A percentile compares a stretch with the other conserved stretches of the same genome.
phyloP scores from a whole-genome alignment of 169 alveolate species.

The Besnoitia besnoiti region DNA sequence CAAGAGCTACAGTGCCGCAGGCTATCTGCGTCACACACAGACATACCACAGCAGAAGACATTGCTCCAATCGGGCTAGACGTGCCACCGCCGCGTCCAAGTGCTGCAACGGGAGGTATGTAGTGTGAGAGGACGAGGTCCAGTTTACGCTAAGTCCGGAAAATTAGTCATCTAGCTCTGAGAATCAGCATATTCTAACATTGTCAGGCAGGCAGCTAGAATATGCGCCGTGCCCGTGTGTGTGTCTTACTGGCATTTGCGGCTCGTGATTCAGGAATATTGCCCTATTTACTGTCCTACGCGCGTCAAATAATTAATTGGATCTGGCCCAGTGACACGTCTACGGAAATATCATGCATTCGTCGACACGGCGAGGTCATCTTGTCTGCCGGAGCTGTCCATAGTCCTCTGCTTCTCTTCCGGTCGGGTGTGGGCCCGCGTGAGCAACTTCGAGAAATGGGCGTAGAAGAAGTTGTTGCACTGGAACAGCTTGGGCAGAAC shows the following conservation, averaged over 20 bases:
- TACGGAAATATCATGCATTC: not conserved
- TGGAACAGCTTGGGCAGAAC: not conserved
- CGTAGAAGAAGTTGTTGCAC: not conserved
- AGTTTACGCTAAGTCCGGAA: too few relatives aligned
- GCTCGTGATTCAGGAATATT: not conserved
- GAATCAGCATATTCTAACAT: too few relatives aligned
- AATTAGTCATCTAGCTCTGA: too few relatives aligned
- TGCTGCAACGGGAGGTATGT: not conserved
- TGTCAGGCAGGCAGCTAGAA: too few relatives aligned
- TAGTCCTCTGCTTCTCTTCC: constrained; percentile 73
- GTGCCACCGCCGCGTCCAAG: not conserved
- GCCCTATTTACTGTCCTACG: not conserved
- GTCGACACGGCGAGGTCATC: constrained; percentile 40
- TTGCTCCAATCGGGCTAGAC: constrained; percentile 32
- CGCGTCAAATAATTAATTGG: not conserved
- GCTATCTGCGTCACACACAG: constrained; percentile 18
- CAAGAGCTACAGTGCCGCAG: not conserved
- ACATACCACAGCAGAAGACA: not conserved
- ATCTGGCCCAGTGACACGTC: not conserved
- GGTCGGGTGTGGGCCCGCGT: constrained; percentile 68
- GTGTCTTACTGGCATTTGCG: not conserved
- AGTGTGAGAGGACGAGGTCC: too few relatives aligned
- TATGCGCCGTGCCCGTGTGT: not conserved
- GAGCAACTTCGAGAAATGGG: constrained; percentile 29
- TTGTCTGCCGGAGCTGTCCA: constrained; percentile 76